Conservation (phyloP, 2,329 filamentous ascomycete genomes). For the Aspergillus piperis region DNA sequence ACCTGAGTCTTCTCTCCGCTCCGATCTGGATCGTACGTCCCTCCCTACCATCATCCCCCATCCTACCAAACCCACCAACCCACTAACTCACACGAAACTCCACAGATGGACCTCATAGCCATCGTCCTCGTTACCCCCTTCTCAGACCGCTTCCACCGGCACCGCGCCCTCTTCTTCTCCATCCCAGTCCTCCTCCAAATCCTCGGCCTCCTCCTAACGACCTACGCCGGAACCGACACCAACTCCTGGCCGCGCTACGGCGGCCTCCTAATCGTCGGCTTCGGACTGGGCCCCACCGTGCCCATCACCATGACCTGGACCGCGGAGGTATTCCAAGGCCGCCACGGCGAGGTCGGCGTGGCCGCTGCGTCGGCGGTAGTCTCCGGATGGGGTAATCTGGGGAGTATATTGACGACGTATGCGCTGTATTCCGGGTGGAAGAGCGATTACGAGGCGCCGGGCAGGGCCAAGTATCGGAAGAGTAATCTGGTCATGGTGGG, state of each 20-base stretch:
- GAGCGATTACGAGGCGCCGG: slow-evolving; percentile 64
- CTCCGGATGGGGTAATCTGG: slow-evolving; percentile 82
- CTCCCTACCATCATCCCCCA: neutral
- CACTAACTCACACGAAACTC: neutral
- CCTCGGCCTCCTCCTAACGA: slow-evolving; percentile 74
- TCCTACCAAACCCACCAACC: neutral
- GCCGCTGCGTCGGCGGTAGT: slow-evolving; percentile 83
- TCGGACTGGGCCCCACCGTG: slow-evolving; percentile 85
- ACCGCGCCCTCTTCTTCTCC: slow-evolving; percentile 80
- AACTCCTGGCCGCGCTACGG: slow-evolving; percentile 83
- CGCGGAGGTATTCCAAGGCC: slow-evolving; percentile 82
- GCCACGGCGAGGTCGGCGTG: slow-evolving; percentile 88
- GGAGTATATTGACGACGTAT: slow-evolving; percentile 84
- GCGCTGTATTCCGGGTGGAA: slow-evolving; percentile 87
- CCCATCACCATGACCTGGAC: slow-evolving; percentile 95
- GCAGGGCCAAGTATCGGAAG: slow-evolving; percentile 71
- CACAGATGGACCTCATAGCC: slow-evolving; percentile 79
- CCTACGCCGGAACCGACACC: slow-evolving; percentile 63
- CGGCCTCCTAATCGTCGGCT: slow-evolving; percentile 85
- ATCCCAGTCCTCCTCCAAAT: slow-evolving; percentile 77
- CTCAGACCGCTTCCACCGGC: slow-evolving; percentile 80
- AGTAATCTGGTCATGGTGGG: slow-evolving; percentile 89
- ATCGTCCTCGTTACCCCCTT: slow-evolving; percentile 83
- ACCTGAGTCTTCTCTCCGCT: slow-evolving; percentile 80
- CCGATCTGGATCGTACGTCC: slow-evolving; percentile 83